Evolutionary conservation across 139 green algal genomes (phyloP).

Genomic region (Chlamydomonas sp.): DNA sequence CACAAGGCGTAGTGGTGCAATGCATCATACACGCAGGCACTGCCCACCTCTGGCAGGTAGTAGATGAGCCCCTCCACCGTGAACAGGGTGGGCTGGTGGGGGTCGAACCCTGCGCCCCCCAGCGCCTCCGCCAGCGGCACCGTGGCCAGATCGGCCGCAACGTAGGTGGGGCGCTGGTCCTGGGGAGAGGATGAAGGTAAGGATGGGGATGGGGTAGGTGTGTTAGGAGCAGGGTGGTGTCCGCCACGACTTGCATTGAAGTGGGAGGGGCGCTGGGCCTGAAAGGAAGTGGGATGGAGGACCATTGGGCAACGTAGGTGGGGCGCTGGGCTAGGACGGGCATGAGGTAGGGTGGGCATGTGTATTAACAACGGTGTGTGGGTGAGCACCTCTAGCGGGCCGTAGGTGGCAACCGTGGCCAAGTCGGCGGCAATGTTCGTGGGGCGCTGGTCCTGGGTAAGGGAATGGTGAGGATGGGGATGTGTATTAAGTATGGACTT

Average conservation of each 20-base stretch:
- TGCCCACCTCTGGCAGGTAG: conserved; percentile 62
- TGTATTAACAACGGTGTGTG: too few relatives aligned
- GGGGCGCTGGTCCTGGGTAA: conserved; percentile 44
- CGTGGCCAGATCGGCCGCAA: conserved; percentile 67
- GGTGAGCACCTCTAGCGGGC: conserved; percentile 50
- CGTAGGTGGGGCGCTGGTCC: conserved; percentile 54
- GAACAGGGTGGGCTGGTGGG: conserved; percentile 59
- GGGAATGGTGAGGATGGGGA: background rate
- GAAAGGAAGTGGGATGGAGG: too few relatives aligned
- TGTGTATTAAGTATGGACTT: background rate
- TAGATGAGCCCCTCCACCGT: conserved; percentile 79
- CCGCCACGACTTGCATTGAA: too few relatives aligned
- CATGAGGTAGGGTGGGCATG: too few relatives aligned
- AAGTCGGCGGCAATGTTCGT: conserved; percentile 74
- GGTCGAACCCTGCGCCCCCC: conserved; percentile 60
- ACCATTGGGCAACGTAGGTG: too few relatives aligned
- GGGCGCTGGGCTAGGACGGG: too few relatives aligned
- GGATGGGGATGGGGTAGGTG: background rate
- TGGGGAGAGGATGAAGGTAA: conserved; percentile 18
- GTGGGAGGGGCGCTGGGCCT: too few relatives aligned
- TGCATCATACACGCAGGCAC: background rate
- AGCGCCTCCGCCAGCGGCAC: conserved; percentile 62
- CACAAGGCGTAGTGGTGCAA: too few relatives aligned
- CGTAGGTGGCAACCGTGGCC: conserved; percentile 62
- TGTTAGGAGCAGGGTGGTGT: background rate